Base-by-base conservation (phyloP, 257 asterid species). In the Nicotiana tabacum region DNA sequence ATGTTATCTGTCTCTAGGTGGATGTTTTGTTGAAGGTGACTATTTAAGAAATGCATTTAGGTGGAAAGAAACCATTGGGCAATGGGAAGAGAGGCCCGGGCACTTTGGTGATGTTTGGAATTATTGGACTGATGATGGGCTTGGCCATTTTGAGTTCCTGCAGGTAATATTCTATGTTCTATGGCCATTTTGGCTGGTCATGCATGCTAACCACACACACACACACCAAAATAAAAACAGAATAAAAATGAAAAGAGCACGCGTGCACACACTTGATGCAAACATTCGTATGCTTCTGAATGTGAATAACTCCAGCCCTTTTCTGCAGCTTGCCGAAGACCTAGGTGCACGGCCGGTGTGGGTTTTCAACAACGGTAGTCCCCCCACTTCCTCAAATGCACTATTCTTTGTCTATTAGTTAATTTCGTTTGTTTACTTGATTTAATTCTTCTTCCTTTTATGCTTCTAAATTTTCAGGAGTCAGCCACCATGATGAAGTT, bases 81-180 rank as follows among this genome's bases (percentile, higher is more conserved):
- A 96, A 1, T 94, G 98, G 99, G 95, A 96, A 85, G 97, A 92
- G 92, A 91, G 98, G 85, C 94, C 98, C 0, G 98, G 99, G 35
- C 99, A 96, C 88, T 96, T 92, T 66, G 99, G 99, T 55, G 99
- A 96, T 24, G 99, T 96, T 77, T 96, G 99, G 99, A 78, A 84
- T 80, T 96, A 96, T 86, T 96, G 98, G 98, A 96, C 98, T 43
- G 99, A 96, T 86, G 99, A 93, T 81, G 98, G 98, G 15, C 83
- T 94, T 37, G 98, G 98, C 24, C 98, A 94, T 87, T 88, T 89
- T 76, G 98, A 96, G 87, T 94, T 94, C 90, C 91, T 96, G 83
- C 99, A 91, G 95, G 99, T 91, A 83, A 55, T 48, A 27, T 81
- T 62, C 58, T n/a, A 68, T 32, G 35, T 68, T 72, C 33, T 32